Evolutionary conservation across 441 rosid genomes (phyloP), one percentile per base, ranked within the genome.

Genomic region (Omphalea diandra): DNA sequence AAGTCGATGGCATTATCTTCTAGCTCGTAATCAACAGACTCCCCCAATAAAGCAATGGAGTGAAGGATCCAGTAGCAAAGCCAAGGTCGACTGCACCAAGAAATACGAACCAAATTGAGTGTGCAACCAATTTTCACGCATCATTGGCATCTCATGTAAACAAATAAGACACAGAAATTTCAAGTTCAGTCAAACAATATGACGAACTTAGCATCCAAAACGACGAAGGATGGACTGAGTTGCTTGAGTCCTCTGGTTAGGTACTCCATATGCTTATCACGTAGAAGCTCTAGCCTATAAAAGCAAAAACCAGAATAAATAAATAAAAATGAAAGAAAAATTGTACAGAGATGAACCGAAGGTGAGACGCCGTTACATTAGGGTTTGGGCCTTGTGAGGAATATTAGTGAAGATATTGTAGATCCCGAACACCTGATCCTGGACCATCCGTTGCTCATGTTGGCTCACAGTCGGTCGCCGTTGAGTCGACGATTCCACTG

Each of bases 51-150:
- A 75, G 96, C 94, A 73, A 91, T 80, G 22, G 98, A 91, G 69
- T 93, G 98, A 59, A 93, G 66, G 63, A 89, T 93, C 98, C 98
- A 93, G 81, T 91, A 93, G 80, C 98, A 93, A 73, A 91, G 83
- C 97, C 98, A 93, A 9, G 98, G 96, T 33, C 97, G 97, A 79
- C 96, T 93, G 84, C 70, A 32, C 32, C 66, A 61, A 73, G 55
- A 41, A 65, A 73, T 59, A 4, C 7, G 8, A 40, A 63, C 14
- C 33, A 63, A 63, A 8, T 58, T 33, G 6, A 7, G 5, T 10
- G 49, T 10, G 29, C 46, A 24, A 46, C 29, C 18, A 33, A 27
- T 18, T 27, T 63, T 44, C 4, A 1, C 0, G 11, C 55, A 44
- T 29, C 20, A 32, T 10, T 41, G 12, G 52, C 36, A 43, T 41